A percentile compares a stretch with the other conserved stretches of the same genome.
Evolutionary conservation across 2,329 filamentous ascomycete genomes (phyloP).

Genomic region (Fusarium sp.): DNA sequence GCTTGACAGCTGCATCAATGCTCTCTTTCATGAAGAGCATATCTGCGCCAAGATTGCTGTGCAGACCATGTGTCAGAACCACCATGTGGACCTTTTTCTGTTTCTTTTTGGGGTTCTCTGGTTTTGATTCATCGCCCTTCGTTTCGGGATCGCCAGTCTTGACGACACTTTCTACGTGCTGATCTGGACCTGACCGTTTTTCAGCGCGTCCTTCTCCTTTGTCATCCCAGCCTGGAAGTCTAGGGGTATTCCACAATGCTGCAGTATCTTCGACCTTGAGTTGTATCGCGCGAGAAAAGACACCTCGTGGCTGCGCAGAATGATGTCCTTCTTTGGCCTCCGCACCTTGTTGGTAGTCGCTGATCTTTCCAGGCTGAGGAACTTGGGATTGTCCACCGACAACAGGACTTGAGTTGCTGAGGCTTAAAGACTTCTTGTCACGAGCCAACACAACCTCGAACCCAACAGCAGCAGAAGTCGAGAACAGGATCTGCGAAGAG

Average conservation of each 20-base stretch:
- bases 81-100: conserved; percentile 89
- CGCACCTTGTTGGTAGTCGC: conserved; percentile 77
- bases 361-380: conserved; percentile 75
- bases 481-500: conserved; percentile 93
- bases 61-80: conserved; percentile 90
- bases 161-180: conserved; percentile 47
- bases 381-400: conserved; percentile 57
- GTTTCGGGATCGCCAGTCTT: conserved; percentile 48
- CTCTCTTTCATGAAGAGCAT: conserved; percentile 98
- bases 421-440: conserved; percentile 82
- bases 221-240: conserved; percentile 74
- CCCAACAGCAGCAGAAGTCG: conserved; percentile 83
- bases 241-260: conserved; percentile 91
- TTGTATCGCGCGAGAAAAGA: conserved; percentile 84
- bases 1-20: conserved; percentile 83
- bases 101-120: conserved; percentile 63
- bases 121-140: conserved; percentile 33
- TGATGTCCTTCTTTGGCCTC: conserved; percentile 67
- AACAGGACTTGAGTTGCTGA: conserved; percentile 63
- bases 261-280: conserved; percentile 88
- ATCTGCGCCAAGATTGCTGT: conserved; percentile 94
- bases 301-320: conserved; percentile 73
- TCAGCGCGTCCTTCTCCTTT: conserved; percentile 45
- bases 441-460: conserved; percentile 89
- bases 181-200: conserved; percentile 40